These are phyloP conservation scores for Ziziphus jujuba DNA, from an alignment of 306 rosid genomes.

Conservation along the genomic window DNA sequence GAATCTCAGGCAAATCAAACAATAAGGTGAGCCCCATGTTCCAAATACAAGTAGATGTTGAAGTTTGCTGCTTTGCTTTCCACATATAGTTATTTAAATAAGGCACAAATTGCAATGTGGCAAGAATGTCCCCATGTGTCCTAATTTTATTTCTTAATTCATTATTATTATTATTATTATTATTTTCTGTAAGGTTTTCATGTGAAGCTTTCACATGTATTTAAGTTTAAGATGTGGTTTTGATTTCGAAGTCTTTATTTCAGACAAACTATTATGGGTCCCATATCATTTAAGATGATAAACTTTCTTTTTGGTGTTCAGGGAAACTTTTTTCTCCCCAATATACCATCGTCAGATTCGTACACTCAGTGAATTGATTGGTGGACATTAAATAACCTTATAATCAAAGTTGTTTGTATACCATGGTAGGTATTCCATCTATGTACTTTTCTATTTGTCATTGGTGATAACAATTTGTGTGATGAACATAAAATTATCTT, in stretches of 20 bases:
- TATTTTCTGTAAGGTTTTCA: background rate
- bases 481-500: too few relatives aligned
- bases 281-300: slow-evolving; percentile 1
- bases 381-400: background rate
- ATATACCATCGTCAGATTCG: background rate
- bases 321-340: background rate
- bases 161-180: background rate
- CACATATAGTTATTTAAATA: background rate
- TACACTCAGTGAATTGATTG: slow-evolving; percentile 4
- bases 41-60: slow-evolving; percentile 15
- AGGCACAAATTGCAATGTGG: slow-evolving; percentile 2
- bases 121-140: slow-evolving; percentile 30
- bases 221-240: slow-evolving; percentile 24
- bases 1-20: background rate
- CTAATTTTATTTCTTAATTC: too few relatives aligned
- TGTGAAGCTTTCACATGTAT: slow-evolving; percentile 15
- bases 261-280: slow-evolving; percentile 2
- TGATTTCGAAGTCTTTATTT: background rate
- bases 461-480: background rate
- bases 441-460: background rate
- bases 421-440: too few relatives aligned
- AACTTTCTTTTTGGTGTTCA: background rate
- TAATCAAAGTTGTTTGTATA: too few relatives aligned
- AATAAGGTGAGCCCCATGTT: slow-evolving; percentile 8
- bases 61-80: slow-evolving; percentile 1